Percentiles rank a stretch among this genome's conserved stretches.
Conservation (phyloP, 441 rosid species). For the Biscutella laevigata region DNA sequence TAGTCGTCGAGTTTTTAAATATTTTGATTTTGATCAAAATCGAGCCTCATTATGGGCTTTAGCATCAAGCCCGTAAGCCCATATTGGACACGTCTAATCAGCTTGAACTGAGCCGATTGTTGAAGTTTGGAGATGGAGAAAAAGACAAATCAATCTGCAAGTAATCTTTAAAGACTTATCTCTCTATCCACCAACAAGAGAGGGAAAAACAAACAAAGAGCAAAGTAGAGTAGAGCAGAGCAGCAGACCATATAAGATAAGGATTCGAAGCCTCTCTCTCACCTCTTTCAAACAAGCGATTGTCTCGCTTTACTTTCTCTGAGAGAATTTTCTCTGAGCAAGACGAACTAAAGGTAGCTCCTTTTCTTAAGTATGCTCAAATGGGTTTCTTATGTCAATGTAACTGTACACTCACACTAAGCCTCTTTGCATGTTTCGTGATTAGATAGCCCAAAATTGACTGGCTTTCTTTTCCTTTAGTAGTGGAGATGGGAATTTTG, state of each 20-base stretch:
- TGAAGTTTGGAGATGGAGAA: neutral
- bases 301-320: neutral
- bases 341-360: conserved; percentile 19
- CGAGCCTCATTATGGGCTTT: neutral
- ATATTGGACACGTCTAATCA: neutral
- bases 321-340: conserved; percentile 10
- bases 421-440: neutral
- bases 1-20: too few species aligned
- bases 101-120: neutral
- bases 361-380: neutral
- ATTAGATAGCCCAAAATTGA: neutral
- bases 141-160: neutral
- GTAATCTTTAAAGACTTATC: conserved; percentile 18
- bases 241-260: conserved; percentile 19
- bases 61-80: neutral
- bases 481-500: neutral
- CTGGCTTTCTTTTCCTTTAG: neutral
- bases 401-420: too few species aligned
- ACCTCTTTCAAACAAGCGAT: neutral
- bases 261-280: conserved; percentile 24
- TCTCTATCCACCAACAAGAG: conserved; percentile 18
- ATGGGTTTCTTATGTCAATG: too few species aligned
- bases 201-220: neutral
- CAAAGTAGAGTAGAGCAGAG: too few species aligned
- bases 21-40: too few species aligned